Evolutionary conservation across 257 asterid genomes (phyloP).

Genomic region (Solanum neorickii): DNA sequence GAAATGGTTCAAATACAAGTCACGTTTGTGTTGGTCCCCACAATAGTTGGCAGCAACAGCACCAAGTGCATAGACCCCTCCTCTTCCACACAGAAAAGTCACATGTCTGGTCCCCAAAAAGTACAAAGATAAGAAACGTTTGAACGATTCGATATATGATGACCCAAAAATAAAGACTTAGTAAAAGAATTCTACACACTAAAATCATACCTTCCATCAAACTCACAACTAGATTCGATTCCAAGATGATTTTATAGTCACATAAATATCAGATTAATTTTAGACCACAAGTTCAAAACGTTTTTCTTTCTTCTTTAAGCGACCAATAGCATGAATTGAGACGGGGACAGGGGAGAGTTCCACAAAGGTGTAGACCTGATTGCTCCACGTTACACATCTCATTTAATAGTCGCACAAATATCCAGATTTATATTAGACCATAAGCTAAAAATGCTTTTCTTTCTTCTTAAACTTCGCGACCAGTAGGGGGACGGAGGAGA

Average conservation of each 20-base stretch:
- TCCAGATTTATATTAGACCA: background rate
- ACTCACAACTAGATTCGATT: background rate
- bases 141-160: background rate
- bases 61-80: conserved; percentile 61
- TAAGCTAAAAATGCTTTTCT: background rate
- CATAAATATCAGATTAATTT: background rate
- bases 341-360: background rate
- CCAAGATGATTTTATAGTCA: background rate
- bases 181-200: background rate
- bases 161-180: background rate
- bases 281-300: background rate
- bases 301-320: background rate
- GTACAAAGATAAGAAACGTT: background rate
- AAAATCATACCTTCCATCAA: background rate
- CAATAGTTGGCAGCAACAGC: conserved; percentile 39
- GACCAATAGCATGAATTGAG: background rate
- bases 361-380: background rate
- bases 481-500: background rate
- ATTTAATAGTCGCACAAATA: background rate
- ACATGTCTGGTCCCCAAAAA: conserved; percentile 28
- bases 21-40: conserved; percentile 37
- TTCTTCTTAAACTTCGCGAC: background rate
- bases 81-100: conserved; percentile 65
- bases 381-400: too few relatives aligned
- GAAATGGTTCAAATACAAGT: conserved; percentile 33